Percentiles rank a stretch among this genome's conserved stretches.
Conservation (phyloP, 2,329 filamentous ascomycete genomes). For the Uncinocarpus reesii region DNA sequence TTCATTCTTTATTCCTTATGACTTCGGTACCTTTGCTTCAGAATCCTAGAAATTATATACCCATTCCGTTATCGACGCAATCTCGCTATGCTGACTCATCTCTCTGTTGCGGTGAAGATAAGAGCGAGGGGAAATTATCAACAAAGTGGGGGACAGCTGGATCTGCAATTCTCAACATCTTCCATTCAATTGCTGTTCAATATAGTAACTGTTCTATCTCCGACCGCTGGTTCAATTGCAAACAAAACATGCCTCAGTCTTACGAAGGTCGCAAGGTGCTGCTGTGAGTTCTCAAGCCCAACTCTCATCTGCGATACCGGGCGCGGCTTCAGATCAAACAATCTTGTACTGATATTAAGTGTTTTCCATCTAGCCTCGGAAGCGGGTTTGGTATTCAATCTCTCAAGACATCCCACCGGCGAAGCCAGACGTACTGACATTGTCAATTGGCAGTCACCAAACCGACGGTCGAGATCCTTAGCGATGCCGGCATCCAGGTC, state of each 20-base stretch:
- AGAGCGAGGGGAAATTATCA: not conserved
- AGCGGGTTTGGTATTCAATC: slow-evolving; percentile 18
- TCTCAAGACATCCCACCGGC: not conserved
- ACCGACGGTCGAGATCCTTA: slow-evolving; percentile 55
- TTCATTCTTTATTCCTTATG: too few relatives aligned
- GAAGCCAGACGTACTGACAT: not conserved
- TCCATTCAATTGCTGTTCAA: not conserved
- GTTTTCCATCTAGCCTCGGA: slow-evolving; percentile 14
- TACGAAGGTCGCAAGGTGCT: slow-evolving; percentile 19
- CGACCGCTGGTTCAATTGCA: too few relatives aligned
- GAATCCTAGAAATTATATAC: too few relatives aligned
- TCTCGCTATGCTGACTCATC: slow-evolving; percentile 2
- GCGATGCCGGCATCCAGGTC: slow-evolving; percentile 50
- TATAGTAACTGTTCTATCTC: too few relatives aligned
- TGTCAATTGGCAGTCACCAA: slow-evolving; percentile 41
- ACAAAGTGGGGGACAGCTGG: not conserved
- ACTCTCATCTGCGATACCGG: not conserved
- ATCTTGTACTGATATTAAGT: not conserved
- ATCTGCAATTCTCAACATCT: not conserved
- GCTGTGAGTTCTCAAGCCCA: slow-evolving; percentile 12
- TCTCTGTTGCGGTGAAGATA: not conserved
- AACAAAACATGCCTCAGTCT: slow-evolving; percentile 5
- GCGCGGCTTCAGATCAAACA: too few relatives aligned
- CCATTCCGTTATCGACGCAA: not conserved
- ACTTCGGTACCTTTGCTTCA: too few relatives aligned